Evolutionary conservation across 2,329 filamentous ascomycete species (phyloP).

Genomic region (Trichoderma aggressivum): DNA sequence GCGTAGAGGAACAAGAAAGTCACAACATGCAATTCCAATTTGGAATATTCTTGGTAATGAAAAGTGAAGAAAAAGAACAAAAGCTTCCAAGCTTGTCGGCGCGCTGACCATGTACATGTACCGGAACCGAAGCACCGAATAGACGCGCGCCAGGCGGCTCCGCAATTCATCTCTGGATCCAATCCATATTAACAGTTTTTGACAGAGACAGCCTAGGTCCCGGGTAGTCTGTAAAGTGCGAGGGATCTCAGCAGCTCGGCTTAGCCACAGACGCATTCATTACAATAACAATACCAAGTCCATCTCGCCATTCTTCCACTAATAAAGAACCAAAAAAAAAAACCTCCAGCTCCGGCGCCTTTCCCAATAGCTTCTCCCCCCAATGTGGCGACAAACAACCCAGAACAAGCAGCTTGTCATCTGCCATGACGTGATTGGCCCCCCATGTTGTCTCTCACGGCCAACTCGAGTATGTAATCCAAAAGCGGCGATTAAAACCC

Average conservation of each 20-base stretch:
- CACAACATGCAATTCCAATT: background rate
- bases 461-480: slow-evolving; percentile 2
- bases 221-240: background rate
- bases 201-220: background rate
- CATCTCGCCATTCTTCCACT: background rate
- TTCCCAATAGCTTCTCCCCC: background rate
- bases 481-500: background rate
- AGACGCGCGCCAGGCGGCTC: slow-evolving; percentile 16
- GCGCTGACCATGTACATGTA: slow-evolving; percentile 13
- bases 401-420: background rate
- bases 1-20: background rate
- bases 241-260: background rate
- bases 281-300: background rate
- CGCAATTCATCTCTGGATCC: background rate
- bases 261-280: slow-evolving; percentile 7
- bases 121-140: slow-evolving; percentile 3
- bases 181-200: background rate
- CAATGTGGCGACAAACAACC: slow-evolving; percentile 2
- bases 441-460: background rate
- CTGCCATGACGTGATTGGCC: slow-evolving; percentile 13
- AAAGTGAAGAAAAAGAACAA: background rate
- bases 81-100: background rate
- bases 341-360: background rate
- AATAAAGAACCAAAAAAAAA: background rate
- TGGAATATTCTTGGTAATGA: background rate